phyloP scores from a whole-genome alignment of 192 early-diverging fungal genomes.

The Linnemannia elongata region DNA sequence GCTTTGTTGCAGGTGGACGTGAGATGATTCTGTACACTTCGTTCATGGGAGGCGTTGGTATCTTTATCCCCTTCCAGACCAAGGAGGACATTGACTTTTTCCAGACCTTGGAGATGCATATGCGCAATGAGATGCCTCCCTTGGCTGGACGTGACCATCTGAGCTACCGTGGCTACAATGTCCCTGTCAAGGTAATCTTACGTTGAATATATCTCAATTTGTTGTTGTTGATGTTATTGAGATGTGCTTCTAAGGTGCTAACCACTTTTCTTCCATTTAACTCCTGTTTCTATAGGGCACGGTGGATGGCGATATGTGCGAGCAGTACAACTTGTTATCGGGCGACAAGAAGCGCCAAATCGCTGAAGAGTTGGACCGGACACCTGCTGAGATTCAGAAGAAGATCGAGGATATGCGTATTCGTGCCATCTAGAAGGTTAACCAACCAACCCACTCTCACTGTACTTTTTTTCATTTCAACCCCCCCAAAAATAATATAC shows the following conservation, averaged over 20 bases:
- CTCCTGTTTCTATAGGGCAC: conserved; percentile 35
- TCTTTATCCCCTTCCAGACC: conserved; percentile 88
- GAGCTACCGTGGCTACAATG: conserved; percentile 82
- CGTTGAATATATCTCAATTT: background rate
- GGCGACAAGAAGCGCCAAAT: conserved; percentile 81
- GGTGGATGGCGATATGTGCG: conserved; percentile 95
- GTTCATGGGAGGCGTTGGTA: conserved; percentile 86
- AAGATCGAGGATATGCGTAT: conserved; percentile 94
- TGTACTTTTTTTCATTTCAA: background rate
- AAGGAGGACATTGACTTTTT: conserved; percentile 96
- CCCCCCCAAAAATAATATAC: background rate
- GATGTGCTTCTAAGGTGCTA: background rate
- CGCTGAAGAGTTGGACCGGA: conserved; percentile 90
- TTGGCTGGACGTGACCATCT: conserved; percentile 90
- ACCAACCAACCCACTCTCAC: background rate
- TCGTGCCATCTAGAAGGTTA: conserved; percentile 35
- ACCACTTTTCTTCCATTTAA: background rate
- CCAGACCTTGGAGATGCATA: conserved; percentile 90
- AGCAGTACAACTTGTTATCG: conserved; percentile 82
- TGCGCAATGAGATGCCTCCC: conserved; percentile 83
- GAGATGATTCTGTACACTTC: conserved; percentile 91
- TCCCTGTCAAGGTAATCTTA: conserved; percentile 74
- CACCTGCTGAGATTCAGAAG: conserved; percentile 86
- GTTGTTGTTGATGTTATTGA: background rate
- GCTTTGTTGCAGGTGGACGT: conserved; percentile 88